Conservation (phyloP, 2,329 filamentous ascomycete genomes). For the Metarhizium anisopliae region DNA sequence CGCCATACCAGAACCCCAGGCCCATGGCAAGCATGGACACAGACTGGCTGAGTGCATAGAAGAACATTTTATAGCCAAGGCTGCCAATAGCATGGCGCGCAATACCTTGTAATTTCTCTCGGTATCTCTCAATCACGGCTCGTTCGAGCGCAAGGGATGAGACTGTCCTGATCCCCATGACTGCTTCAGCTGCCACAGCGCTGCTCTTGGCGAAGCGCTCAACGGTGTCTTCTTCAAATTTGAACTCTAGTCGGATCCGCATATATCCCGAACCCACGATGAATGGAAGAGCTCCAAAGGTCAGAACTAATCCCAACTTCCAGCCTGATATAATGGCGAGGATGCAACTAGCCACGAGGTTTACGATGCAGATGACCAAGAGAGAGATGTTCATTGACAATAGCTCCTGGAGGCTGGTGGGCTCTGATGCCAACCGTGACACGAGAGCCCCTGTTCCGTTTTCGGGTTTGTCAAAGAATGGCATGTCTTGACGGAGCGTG, state of each 20-base stretch:
- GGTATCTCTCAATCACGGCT: constrained; percentile 29
- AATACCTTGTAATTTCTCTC: constrained; percentile 20
- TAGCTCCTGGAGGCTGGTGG: constrained; percentile 40
- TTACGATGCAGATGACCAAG: constrained; percentile 36
- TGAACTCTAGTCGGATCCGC: constrained; percentile 38
- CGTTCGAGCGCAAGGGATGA: constrained; percentile 38
- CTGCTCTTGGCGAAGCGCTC: constrained; percentile 37
- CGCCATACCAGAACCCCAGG: constrained; percentile 33
- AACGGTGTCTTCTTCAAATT: constrained; percentile 34
- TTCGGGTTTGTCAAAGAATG: constrained; percentile 31
- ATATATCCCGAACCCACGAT: constrained; percentile 36
- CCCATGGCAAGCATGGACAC: constrained; percentile 29
- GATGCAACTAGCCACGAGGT: constrained; percentile 33
- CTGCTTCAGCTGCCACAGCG: constrained; percentile 39
- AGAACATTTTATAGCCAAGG: constrained; percentile 30
- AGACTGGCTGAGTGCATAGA: constrained; percentile 31
- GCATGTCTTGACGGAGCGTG: constrained; percentile 45
- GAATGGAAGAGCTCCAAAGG: constrained; percentile 35
- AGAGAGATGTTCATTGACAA: constrained; percentile 39
- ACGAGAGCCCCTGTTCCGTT: constrained; percentile 31
- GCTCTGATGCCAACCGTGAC: constrained; percentile 26
- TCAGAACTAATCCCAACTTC: constrained; percentile 40
- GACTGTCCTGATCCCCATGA: constrained; percentile 39
- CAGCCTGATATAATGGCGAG: constrained; percentile 38
- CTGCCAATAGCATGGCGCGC: constrained; percentile 19